Evolutionary conservation across 2,329 filamentous ascomycete species (phyloP), one percentile per base, ranked within the genome.

Genomic region (Metarhizium anisopliae): DNA sequence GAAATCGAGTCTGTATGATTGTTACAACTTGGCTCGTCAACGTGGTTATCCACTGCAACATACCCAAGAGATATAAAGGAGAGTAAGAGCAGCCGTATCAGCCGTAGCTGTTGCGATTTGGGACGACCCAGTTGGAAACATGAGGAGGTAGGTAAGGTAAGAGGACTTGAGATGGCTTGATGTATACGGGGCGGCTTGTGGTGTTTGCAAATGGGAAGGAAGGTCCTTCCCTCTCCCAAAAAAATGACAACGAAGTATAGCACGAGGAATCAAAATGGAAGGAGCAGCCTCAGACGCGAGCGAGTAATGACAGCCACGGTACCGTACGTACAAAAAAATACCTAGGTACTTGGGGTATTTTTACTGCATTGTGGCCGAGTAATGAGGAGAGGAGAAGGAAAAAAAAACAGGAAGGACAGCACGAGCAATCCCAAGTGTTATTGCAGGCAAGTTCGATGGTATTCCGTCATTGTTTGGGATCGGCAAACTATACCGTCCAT

Each of bases 31-130:
- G 25, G n/a, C 42, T 29, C 47, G 36, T 54, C 20, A 51, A 52
- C 47, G 50, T 32, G 47, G 25, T 51, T 38, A 32, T 49, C 20
- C 18, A 36, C 52, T 3, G 52, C 45, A 50, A 42, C 42, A 43
- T 50, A 50, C 54, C 51, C 32, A 49, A 29, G 51, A 49, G 50
- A 35, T 18, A 38, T 54, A 29, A 29, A 52, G 49, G 43, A 35
- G 49, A 58, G 54, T 50, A 56, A 42, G 49, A 30, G 54, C 52
- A 30, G 45, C 45, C 45, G 25, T 13, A 30, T 52, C 52, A 30
- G 45, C 45, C 45, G 25, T 18, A 30, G 20, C 45, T 10, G 20
- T 49, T 49, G 30, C 13, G 45, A 30, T 14, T 29, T 14, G 20
- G 20, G 25, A 14, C 13, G 25, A 5, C 14, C 2, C 14, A 18